These are phyloP conservation scores for Tinospora cordifolia DNA, from an alignment of 164 flowering plant genomes.

Conservation along the genomic window DNA sequence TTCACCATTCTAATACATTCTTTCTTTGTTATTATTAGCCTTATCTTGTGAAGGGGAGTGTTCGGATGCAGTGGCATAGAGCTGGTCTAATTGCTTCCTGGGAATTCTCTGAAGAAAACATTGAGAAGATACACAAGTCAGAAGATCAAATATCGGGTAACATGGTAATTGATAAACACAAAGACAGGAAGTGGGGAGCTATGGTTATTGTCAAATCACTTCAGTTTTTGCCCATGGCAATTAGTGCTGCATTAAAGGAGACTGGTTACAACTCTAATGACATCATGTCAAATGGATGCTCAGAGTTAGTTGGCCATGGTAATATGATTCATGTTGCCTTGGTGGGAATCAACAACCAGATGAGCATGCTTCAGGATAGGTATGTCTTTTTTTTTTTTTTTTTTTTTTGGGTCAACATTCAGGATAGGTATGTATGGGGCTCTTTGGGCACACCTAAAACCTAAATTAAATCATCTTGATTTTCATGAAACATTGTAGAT, in stretches of 20 bases:
- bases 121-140: conserved; percentile 41
- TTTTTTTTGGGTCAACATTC: too few relatives aligned
- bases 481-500: background rate
- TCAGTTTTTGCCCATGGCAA: conserved; percentile 61
- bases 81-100: conserved; percentile 92
- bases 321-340: conserved; percentile 93
- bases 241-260: conserved; percentile 73
- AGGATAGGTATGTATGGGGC: conserved; percentile 94
- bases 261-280: conserved; percentile 43
- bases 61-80: conserved; percentile 98
- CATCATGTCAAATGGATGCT: conserved; percentile 30
- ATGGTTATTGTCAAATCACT: conserved; percentile 97
- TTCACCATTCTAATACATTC: conserved; percentile 16
- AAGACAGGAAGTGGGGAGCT: conserved; percentile 86
- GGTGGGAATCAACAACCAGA: conserved; percentile 89
- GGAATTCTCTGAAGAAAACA: conserved; percentile 87
- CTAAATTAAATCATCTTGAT: background rate
- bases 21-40: conserved; percentile 51
- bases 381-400: too few relatives aligned
- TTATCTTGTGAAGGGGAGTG: conserved; percentile 88
- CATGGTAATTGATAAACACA: conserved; percentile 42
- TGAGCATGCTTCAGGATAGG: conserved; percentile 99
- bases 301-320: conserved; percentile 40
- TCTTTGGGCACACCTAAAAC: background rate
- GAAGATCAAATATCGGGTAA: conserved; percentile 34